phyloP scores from a whole-genome alignment of 2,329 filamentous ascomycete species.

The Phialophora macrospora region DNA sequence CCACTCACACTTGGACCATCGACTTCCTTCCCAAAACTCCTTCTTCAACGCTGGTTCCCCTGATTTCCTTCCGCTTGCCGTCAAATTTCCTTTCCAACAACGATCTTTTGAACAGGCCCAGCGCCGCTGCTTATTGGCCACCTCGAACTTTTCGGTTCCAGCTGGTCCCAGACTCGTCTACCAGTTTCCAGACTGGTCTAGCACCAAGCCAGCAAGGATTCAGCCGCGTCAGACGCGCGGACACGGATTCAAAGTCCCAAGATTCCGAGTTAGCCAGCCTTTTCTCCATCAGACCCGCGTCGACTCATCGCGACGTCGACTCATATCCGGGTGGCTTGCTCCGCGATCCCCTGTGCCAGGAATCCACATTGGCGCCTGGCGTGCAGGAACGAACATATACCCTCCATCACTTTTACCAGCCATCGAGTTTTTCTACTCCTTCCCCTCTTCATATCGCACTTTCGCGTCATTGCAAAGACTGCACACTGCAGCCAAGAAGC shows the following conservation, averaged over 20 bases:
- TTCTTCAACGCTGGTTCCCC: constrained; percentile 32
- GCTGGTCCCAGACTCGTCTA: constrained; percentile 30
- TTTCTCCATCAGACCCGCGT: constrained; percentile 25
- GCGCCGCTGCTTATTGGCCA: constrained; percentile 27
- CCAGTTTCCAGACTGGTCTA: constrained; percentile 28
- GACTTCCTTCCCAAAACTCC: constrained; percentile 19
- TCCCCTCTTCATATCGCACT: constrained; percentile 27
- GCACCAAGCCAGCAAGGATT: constrained; percentile 24
- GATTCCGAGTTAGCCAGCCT: constrained; percentile 20
- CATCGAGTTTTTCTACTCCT: constrained; percentile 25
- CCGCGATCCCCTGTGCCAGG: constrained; percentile 27
- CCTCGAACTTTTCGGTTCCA: constrained; percentile 17
- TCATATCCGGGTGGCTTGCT: constrained; percentile 29
- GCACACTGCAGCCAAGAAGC: constrained; percentile 22
- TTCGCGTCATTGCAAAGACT: constrained; percentile 29
- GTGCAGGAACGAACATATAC: constrained; percentile 27
- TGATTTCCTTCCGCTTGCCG: constrained; percentile 29
- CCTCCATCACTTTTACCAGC: constrained; percentile 26
- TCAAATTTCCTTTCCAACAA: constrained; percentile 33
- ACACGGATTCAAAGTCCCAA: constrained; percentile 20
- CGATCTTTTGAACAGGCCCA: constrained; percentile 20
- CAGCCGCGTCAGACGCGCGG: constrained; percentile 30
- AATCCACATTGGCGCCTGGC: constrained; percentile 19
- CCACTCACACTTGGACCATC: constrained; percentile 20
- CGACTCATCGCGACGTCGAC: constrained; percentile 32